Evolutionary conservation across 495 filamentous ascomycete species (phyloP), one percentile per base, ranked within the genome.

Genomic region (Penicillium turbatum): DNA sequence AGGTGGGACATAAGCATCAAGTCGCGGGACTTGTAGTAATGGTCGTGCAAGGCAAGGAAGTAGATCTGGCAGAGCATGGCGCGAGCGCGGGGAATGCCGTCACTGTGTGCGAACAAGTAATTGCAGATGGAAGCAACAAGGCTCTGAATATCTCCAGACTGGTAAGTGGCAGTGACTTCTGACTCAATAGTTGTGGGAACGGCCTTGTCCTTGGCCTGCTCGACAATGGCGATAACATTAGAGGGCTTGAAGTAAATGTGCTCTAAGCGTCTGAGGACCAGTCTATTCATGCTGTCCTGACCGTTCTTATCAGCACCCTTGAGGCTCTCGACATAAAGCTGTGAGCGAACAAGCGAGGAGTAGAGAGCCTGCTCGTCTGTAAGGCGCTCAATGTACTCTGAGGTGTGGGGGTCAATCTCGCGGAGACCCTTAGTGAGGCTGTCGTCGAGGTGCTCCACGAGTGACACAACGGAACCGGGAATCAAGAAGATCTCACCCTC

Each of bases 1-100:
- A 99, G 74, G 74, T 99, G 93, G n/a, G 95, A 97, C 87, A 97
- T 97, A 66, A 99, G 83, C 87, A 97, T 92, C 85, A 97, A 89
- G 70, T 99, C 93, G 61, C 95, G 90, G 63, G 93, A 88, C 64
- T 86, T 87, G 80, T 95, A 97, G 79, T 97, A 97, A 53, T 96
- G 84, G 70, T 97, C 92, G 69, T 98, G 93, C 40, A 97, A 80
- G 31, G 93, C 93, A 47, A 96, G 82, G 85, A 93, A 96, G 77
- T 97, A 98, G 53, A 97, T 92, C 72, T 97, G 91, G 78, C 89
- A 96, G 44, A 98, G 81, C 90, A 97, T 97, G 15, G 93, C 92
- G 53, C 95, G 87, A 53, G 95, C 95, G 43, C 92, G 86, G 67
- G 96, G 88, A 62, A 97, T 96, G 62, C 92, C 91, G 58, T 95